A percentile compares a stretch with the other conserved stretches of the same genome.
phyloP scores from a whole-genome alignment of 1,284 basidiomycete genomes.

The Sporisorium sorghi region DNA sequence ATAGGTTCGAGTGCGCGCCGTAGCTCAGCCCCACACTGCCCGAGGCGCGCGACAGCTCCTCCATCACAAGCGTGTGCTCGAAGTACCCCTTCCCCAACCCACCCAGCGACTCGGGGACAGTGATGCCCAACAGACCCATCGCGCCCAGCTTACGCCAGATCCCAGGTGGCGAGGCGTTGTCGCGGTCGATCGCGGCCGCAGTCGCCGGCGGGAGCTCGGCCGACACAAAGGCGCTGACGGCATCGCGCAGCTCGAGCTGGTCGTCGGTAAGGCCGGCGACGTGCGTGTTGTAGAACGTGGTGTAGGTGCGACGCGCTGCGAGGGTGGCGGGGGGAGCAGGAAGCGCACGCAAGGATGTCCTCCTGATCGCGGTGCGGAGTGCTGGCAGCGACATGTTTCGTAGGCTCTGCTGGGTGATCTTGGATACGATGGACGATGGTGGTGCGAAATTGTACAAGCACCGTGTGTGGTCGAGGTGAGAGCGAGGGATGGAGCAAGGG shows the following conservation, averaged over 20 bases:
- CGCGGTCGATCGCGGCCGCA: slow-evolving; percentile 49
- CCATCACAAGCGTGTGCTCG: slow-evolving; percentile 64
- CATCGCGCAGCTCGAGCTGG: slow-evolving; percentile 53
- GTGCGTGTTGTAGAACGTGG: slow-evolving; percentile 55
- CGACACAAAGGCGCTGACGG: slow-evolving; percentile 46
- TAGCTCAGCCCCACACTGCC: slow-evolving; percentile 92
- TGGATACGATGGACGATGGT: too few species aligned
- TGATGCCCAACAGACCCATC: slow-evolving; percentile 63
- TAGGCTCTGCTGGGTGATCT: too few species aligned
- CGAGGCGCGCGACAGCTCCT: slow-evolving; percentile 82
- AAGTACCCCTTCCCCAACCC: slow-evolving; percentile 60
- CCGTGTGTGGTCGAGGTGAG: too few species aligned
- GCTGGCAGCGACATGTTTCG: slow-evolving; percentile 21
- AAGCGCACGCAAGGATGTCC: slow-evolving; percentile 7
- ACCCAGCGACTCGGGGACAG: slow-evolving; percentile 57
- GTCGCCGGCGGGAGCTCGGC: slow-evolving; percentile 46
- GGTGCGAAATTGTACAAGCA: too few species aligned
- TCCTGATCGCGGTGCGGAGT: slow-evolving; percentile 8
- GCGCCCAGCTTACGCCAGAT: slow-evolving; percentile 62
- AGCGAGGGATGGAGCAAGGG: too few species aligned
- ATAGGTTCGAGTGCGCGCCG: slow-evolving; percentile 78
- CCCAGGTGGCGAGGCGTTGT: slow-evolving; percentile 53
- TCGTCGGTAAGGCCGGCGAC: slow-evolving; percentile 51
- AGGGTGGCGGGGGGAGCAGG: neutral
- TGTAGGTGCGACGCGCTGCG: neutral